phyloP scores from a whole-genome alignment of 2,329 filamentous ascomycete genomes.

The Aspergillus fijiensis region DNA sequence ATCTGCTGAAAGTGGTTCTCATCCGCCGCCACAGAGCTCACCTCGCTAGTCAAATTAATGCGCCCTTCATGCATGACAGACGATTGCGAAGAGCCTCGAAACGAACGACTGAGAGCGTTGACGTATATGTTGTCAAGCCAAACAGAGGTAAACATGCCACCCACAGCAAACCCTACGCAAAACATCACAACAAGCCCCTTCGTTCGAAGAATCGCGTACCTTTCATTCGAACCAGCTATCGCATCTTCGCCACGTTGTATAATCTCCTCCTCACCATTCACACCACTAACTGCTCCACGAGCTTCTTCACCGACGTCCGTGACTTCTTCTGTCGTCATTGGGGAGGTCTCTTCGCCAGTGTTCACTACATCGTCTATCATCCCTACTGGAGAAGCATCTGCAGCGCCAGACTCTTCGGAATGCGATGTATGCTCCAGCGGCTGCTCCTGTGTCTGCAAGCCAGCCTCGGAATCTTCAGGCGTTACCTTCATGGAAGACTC shows the following conservation, averaged over 20 bases:
- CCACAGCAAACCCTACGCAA: neutral
- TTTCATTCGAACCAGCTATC: neutral
- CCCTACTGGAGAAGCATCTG: neutral
- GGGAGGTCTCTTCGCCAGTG: neutral
- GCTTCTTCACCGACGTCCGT: too few species aligned
- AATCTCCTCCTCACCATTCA: neutral
- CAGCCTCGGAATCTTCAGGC: slow-evolving; percentile 1
- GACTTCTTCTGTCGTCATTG: neutral
- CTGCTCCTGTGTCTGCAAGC: neutral
- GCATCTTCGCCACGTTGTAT: neutral
- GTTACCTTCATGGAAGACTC: neutral
- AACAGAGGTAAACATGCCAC: neutral
- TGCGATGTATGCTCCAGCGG: too few species aligned
- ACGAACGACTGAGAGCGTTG: neutral
- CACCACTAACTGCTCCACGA: too few species aligned
- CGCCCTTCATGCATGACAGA: neutral
- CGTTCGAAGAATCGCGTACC: too few species aligned
- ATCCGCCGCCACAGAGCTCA: neutral
- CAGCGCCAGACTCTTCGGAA: too few species aligned
- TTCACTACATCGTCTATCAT: neutral
- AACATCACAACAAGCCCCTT: neutral
- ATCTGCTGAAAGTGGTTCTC: neutral
- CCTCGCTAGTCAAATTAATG: neutral
- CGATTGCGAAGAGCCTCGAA: neutral
- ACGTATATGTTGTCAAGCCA: neutral